These are phyloP conservation scores for Perkinsus olseni DNA, from an alignment of 169 alveolate species.

Conservation along the genomic window DNA sequence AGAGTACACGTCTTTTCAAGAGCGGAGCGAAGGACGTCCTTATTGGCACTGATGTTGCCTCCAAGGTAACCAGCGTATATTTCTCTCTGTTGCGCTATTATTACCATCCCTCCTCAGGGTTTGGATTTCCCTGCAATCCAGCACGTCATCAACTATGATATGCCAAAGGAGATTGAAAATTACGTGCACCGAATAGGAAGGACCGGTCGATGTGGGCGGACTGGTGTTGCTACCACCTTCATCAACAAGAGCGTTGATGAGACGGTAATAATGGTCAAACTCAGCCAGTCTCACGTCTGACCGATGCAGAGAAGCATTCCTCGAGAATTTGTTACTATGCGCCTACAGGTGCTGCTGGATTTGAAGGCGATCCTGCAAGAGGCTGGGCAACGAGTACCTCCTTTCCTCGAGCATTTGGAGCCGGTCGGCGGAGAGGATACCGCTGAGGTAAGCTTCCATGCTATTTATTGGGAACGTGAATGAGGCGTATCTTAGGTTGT, in stretches of 20 bases:
- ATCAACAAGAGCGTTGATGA: slow-evolving; percentile 65
- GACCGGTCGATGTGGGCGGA: slow-evolving; percentile 95
- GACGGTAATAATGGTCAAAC: slow-evolving; percentile 7
- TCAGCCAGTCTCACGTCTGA: no score
- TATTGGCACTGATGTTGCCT: slow-evolving; percentile 91
- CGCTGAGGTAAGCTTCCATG: slow-evolving; percentile 13
- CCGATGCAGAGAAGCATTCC: no score
- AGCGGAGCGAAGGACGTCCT: slow-evolving; percentile 65
- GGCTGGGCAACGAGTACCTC: slow-evolving; percentile 77
- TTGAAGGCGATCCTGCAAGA: slow-evolving; percentile 76
- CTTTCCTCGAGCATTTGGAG: slow-evolving; percentile 66
- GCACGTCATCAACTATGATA: slow-evolving; percentile 95
- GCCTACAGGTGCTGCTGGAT: slow-evolving; percentile 53
- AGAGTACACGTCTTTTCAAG: slow-evolving; percentile 62
- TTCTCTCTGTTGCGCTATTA: background rate
- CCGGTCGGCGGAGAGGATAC: slow-evolving; percentile 16
- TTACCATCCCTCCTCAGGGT: no score
- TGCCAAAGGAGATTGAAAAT: slow-evolving; percentile 93
- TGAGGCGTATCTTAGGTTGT: slow-evolving; percentile 52
- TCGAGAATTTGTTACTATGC: no score
- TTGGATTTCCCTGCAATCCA: slow-evolving; percentile 91
- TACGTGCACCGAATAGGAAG: slow-evolving; percentile 98
- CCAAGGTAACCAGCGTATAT: slow-evolving; percentile 42
- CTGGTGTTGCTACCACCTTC: slow-evolving; percentile 90
- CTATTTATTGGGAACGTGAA: slow-evolving; percentile 14